Conservation (phyloP, 2,329 filamentous ascomycete species). For the Trichoderma cornu-damae region DNA sequence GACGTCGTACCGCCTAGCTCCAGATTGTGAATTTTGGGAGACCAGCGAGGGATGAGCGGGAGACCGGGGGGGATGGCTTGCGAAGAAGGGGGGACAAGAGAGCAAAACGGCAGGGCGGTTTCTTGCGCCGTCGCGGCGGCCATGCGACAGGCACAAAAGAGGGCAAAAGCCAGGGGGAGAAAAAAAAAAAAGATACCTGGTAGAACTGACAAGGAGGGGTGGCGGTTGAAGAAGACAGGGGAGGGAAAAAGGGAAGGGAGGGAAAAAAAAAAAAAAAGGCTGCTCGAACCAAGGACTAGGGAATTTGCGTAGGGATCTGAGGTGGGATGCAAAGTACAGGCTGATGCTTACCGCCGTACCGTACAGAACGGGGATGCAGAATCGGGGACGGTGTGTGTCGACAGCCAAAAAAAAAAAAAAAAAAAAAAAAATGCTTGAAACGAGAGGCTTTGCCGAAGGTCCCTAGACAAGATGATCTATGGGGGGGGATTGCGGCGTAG, state of each 20-base stretch:
- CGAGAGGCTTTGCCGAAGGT: not conserved
- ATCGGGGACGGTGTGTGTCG: conserved; percentile 1
- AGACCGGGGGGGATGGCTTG: conserved; percentile 14
- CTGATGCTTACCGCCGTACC: conserved; percentile 20
- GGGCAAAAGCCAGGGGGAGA: conserved; percentile 17
- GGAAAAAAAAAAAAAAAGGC: too few relatives aligned
- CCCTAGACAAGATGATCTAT: not conserved
- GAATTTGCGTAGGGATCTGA: conserved; percentile 29
- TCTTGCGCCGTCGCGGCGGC: conserved; percentile 18
- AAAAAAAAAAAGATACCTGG: conserved; percentile 16
- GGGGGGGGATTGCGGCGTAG: not conserved
- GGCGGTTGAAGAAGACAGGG: conserved; percentile 31
- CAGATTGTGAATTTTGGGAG: conserved; percentile 17
- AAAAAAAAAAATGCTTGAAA: not conserved
- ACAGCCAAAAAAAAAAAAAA: too few relatives aligned
- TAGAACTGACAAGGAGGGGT: conserved; percentile 24
- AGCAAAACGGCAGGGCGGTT: conserved; percentile 19
- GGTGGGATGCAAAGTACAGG: conserved; percentile 32
- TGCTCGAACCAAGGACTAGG: conserved; percentile 30
- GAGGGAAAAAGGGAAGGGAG: conserved; percentile 30
- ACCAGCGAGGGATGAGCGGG: conserved; percentile 19
- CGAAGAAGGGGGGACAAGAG: conserved; percentile 8
- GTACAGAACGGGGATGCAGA: conserved; percentile 17
- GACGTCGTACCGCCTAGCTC: conserved; percentile 31
- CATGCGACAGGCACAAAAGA: conserved; percentile 16